Evolutionary conservation across 805 yeast species (phyloP), one percentile per base, ranked within the genome.

Genomic region (Torulaspora maleeae): DNA sequence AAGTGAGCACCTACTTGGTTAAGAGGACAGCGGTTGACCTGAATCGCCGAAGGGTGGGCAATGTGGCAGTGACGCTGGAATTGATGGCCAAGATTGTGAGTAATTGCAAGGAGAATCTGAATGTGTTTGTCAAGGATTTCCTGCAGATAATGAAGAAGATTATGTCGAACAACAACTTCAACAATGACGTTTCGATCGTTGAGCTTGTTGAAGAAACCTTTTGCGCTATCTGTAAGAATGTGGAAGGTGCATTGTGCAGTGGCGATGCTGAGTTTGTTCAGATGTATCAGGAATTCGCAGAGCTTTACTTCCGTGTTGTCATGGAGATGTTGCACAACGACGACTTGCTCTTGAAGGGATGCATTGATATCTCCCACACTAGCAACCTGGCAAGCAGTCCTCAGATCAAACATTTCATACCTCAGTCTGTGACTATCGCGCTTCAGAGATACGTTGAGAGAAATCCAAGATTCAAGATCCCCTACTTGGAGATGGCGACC

Each of bases 61-160:
- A 91, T 59, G 74, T 88, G 17, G 82, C 80, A 50, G 98, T 91
- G 12, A 84, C 97, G 0, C 69, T 88, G 49, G 82, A 75, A 41
- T 82, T 91, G 15, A 64, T 87, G 45, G 64, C 75, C 41, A 83
- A 83, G 30, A 74, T 93, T 53, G 82, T 89, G 29, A 80, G 74
- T 37, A 78, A 79, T 59, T 89, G 97, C 63, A 72, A 79, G 32
- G 95, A 86, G 48, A 91, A 93, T 62, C 70, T 93, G 61, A 88
- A 86, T 51, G 83, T 88, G 27, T 82, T 88, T 68, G 90, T 96
- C 1, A 73, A 70, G 19, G 78, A 82, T 55, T 80, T 85, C 13
- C 73, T 86, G 39, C 68, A 72, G 16, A 81, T 90, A 20, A 70
- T 90, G 59, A 62, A 61, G 20, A 60, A 71, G 8, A 74, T 83